Evolutionary conservation across 225 moss, liverwort and hornwort species (phyloP).

Genomic region (Straminergon stramineum): DNA sequence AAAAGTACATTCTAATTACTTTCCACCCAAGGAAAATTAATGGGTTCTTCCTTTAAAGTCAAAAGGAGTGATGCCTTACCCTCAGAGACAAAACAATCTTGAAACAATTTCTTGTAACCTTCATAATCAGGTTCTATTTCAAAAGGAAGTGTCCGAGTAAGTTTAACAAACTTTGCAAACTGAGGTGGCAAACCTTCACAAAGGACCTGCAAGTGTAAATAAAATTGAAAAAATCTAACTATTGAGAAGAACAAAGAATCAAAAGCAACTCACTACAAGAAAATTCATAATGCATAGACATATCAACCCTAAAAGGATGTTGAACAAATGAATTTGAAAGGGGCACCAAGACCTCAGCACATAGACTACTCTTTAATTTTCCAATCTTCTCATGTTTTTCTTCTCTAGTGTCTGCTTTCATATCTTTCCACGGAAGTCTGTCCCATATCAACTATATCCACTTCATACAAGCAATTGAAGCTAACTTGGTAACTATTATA

Average conservation of each 20-base stretch:
- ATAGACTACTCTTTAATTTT: not conserved
- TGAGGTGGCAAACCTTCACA: constrained; percentile 9
- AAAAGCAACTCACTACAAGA: not conserved
- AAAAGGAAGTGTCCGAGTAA: not conserved
- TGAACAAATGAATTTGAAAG: not conserved
- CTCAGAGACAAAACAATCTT: not conserved
- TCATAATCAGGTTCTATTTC: constrained; percentile 1
- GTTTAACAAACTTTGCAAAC: not conserved
- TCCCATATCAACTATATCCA: not conserved
- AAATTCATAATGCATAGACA: not conserved
- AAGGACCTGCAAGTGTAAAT: not conserved
- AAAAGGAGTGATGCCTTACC: not conserved
- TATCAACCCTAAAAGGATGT: not conserved
- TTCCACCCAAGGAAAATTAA: rapidly evolving
- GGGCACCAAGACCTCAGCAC: not conserved
- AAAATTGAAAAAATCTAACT: not conserved
- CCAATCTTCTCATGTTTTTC: constrained; percentile 11
- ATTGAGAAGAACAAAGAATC: not conserved
- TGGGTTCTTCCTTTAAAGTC: rapidly evolving
- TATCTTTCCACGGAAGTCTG: constrained; percentile 9
- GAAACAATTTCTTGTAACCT: not conserved
- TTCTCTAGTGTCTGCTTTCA: not conserved
- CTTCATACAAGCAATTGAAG: not conserved
- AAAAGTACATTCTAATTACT: too few species aligned
- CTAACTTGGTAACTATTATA: not conserved